Evolutionary conservation across 148 eudicot species (phyloP).

Genomic region (Vaccinium darrowii): DNA sequence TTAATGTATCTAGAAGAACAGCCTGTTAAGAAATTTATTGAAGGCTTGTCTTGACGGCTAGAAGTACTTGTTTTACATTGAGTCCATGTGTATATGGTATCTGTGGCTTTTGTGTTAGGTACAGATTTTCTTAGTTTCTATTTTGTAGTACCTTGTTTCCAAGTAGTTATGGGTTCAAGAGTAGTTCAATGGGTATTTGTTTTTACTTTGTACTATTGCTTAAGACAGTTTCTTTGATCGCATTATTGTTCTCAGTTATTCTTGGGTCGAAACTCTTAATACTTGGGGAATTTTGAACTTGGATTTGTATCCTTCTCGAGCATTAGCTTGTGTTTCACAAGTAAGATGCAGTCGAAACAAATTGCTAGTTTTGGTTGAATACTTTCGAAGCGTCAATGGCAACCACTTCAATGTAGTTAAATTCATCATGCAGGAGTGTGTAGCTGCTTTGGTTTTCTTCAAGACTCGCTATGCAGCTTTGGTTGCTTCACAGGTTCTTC

Average conservation of each 20-base stretch:
- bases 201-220: neutral
- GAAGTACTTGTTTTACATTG: neutral
- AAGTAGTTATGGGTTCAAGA: neutral
- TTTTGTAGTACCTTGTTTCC: neutral
- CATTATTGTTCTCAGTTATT: neutral
- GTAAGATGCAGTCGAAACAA: neutral
- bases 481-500: conserved; percentile 68
- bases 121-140: neutral
- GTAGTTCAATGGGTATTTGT: neutral
- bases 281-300: neutral
- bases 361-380: neutral
- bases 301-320: neutral
- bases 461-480: conserved; percentile 87
- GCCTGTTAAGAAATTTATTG: neutral
- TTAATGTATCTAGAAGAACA: neutral
- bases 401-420: neutral
- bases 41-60: neutral
- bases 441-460: conserved; percentile 86
- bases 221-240: neutral
- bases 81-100: neutral
- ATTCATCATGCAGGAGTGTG: conserved; percentile 64
- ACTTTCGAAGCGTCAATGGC: neutral
- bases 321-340: neutral
- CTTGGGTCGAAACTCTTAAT: neutral
- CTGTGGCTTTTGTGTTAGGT: neutral